A percentile compares a stretch with the other conserved stretches of the same genome.
Evolutionary conservation across 441 rosid species (phyloP).

Genomic region (Gossypium armourianum): DNA sequence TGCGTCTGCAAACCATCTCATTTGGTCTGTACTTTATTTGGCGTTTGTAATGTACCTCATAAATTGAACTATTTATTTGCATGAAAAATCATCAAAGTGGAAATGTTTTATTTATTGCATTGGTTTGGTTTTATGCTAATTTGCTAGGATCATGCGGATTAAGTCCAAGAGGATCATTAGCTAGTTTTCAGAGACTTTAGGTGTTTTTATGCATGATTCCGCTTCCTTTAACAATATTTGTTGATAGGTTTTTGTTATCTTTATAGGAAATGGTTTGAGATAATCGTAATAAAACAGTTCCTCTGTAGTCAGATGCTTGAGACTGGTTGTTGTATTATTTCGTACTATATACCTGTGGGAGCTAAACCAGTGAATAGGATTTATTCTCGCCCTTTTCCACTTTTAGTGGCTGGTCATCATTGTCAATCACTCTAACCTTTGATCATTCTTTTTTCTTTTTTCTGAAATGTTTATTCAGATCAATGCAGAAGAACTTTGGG

Average conservation of each 20-base stretch:
- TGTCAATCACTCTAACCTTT: conserved; percentile 10
- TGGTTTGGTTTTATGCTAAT: background rate
- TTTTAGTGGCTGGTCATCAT: background rate
- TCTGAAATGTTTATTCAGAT: conserved; percentile 35
- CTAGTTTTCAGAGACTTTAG: background rate
- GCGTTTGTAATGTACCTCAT: background rate
- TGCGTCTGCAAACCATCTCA: background rate
- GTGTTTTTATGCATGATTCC: background rate
- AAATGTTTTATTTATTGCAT: background rate
- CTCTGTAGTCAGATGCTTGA: conserved; percentile 2
- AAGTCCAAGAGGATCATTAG: background rate
- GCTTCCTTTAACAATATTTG: background rate
- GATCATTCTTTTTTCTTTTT: conserved; percentile 10
- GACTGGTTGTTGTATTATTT: background rate
- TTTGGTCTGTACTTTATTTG: background rate
- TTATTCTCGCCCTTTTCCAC: background rate
- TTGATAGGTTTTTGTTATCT: background rate
- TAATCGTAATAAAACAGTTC: background rate
- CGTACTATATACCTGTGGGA: background rate
- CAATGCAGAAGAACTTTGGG: conserved; percentile 74
- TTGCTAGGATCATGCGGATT: background rate
- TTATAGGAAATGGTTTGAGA: background rate
- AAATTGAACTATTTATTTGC: background rate
- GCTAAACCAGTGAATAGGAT: conserved; percentile 4
- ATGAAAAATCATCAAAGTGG: background rate